phyloP scores from a whole-genome alignment of 2,329 filamentous ascomycete genomes.

The Alternaria viburni region DNA sequence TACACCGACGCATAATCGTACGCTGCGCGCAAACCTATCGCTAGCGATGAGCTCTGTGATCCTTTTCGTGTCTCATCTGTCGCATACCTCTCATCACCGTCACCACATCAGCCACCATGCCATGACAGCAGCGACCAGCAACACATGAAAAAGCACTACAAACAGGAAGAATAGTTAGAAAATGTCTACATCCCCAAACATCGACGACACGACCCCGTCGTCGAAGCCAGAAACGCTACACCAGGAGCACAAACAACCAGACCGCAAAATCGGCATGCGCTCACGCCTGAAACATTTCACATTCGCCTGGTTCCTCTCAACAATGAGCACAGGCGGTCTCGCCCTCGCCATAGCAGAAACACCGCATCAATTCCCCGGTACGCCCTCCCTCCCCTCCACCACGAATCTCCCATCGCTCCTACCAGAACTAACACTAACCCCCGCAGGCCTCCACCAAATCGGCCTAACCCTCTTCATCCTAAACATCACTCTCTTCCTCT shows the following conservation, averaged over 20 bases:
- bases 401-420: not conserved
- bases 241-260: not conserved
- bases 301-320: conserved; percentile 54
- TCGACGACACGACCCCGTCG: not conserved
- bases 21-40: not conserved
- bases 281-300: conserved; percentile 48
- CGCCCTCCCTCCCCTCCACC: not conserved
- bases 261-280: conserved; percentile 19
- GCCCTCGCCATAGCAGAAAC: conserved; percentile 50
- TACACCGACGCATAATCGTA: rapidly evolving
- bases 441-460: conserved; percentile 55
- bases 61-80: rapidly evolving
- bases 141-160: not conserved
- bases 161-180: not conserved
- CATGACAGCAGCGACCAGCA: not conserved
- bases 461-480: conserved; percentile 58
- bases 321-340: conserved; percentile 56
- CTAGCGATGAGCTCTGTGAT: not conserved
- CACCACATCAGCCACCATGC: not conserved
- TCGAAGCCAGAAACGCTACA: not conserved
- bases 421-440: not conserved
- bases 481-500: conserved; percentile 54
- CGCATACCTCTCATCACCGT: not conserved
- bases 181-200: not conserved
- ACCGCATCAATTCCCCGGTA: conserved; percentile 49